Conservation (phyloP, 805 yeast species). For the Zygotorulaspora chibaensis region DNA sequence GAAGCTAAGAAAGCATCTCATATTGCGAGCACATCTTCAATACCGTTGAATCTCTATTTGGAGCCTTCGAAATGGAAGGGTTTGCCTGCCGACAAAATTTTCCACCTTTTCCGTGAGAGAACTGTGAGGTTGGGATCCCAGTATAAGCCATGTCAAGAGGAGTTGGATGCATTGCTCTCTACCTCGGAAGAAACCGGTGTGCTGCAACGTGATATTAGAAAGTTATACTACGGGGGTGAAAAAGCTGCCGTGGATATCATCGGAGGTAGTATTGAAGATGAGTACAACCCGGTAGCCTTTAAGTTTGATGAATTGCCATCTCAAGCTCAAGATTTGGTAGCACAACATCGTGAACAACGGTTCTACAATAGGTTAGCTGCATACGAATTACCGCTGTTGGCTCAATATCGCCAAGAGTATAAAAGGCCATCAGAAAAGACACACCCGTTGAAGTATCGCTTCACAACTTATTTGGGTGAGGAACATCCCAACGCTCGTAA, state of each 20-base stretch:
- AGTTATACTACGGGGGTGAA: slow-evolving; percentile 41
- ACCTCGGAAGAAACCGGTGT: slow-evolving; percentile 44
- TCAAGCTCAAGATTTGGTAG: slow-evolving; percentile 64
- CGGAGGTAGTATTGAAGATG: slow-evolving; percentile 38
- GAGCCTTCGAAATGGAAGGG: slow-evolving; percentile 71
- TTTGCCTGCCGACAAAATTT: slow-evolving; percentile 57
- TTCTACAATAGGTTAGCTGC: slow-evolving; percentile 81
- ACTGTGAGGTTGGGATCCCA: slow-evolving; percentile 49
- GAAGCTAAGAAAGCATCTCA: slow-evolving; percentile 15
- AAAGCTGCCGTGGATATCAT: slow-evolving; percentile 40
- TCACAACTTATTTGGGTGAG: slow-evolving; percentile 72
- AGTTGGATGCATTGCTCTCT: slow-evolving; percentile 52
- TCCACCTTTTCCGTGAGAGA: slow-evolving; percentile 58
- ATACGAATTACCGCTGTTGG: slow-evolving; percentile 83
- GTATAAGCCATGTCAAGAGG: slow-evolving; percentile 48
- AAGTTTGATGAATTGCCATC: slow-evolving; percentile 64
- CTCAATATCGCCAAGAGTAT: slow-evolving; percentile 70
- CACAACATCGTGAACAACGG: slow-evolving; percentile 69
- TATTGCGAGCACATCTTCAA: slow-evolving; percentile 4
- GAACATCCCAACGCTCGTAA: slow-evolving; percentile 52
- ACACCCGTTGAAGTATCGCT: slow-evolving; percentile 62
- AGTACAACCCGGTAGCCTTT: slow-evolving; percentile 41
- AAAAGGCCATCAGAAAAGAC: slow-evolving; percentile 41
- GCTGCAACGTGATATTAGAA: slow-evolving; percentile 32
- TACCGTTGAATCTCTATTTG: slow-evolving; percentile 38